Percentiles rank a stretch among this genome's conserved stretches.
These are phyloP conservation scores for Cercospora sp. DNA, from an alignment of 2,329 filamentous ascomycete genomes.

Conservation along the genomic window DNA sequence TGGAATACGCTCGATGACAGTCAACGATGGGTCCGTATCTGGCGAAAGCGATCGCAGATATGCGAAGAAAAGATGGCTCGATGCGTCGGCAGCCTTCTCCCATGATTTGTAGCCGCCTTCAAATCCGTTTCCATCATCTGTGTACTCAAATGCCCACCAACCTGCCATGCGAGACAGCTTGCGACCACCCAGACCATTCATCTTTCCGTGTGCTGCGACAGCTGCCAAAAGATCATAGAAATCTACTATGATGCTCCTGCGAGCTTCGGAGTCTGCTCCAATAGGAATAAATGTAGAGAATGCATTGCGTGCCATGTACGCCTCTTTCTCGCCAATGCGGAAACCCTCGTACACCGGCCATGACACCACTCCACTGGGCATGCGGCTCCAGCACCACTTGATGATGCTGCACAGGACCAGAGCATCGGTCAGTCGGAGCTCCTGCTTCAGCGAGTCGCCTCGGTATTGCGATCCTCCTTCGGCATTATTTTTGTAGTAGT, in stretches of 20 bases:
- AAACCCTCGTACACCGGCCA: conserved; percentile 98
- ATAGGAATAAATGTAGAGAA: conserved; percentile 96
- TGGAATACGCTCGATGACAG: conserved; percentile 81
- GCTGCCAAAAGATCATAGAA: conserved; percentile 94
- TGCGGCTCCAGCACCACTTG: conserved; percentile 97
- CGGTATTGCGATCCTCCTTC: conserved; percentile 58
- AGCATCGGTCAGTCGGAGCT: conserved; percentile 88
- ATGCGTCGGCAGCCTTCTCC: conserved; percentile 88
- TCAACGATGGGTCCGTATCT: conserved; percentile 66
- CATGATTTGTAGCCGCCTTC: conserved; percentile 91
- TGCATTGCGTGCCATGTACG: conserved; percentile 83
- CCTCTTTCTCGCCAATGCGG: conserved; percentile 91
- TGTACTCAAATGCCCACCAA: conserved; percentile 98
- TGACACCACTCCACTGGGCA: conserved; percentile 86
- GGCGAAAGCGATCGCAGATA: conserved; percentile 89
- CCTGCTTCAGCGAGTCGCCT: conserved; percentile 74
- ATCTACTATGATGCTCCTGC: conserved; percentile 86
- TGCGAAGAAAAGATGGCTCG: conserved; percentile 96
- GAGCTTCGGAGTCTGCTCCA: conserved; percentile 82
- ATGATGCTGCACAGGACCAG: conserved; percentile 92
- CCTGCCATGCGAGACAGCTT: conserved; percentile 94
- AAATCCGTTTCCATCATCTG: conserved; percentile 84
- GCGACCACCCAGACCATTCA: conserved; percentile 86
- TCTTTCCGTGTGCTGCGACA: conserved; percentile 88
- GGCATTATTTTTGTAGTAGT: conserved; percentile 76